phyloP scores from a whole-genome alignment of 2,329 filamentous ascomycete genomes.

The Pseudonectria buxi region DNA sequence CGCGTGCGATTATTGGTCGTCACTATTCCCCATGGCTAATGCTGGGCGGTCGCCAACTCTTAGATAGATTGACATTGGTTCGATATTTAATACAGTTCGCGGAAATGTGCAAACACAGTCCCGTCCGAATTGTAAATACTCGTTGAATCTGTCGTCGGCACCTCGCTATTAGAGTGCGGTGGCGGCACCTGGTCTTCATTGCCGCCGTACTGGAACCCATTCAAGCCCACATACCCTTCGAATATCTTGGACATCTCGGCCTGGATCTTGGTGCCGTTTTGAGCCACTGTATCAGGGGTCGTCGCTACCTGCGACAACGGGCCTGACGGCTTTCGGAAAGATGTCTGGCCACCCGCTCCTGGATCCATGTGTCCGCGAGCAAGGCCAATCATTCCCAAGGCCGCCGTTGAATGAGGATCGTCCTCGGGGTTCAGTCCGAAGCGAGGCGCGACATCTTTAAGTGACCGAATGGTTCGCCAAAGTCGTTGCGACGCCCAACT shows the following conservation, averaged over 20 bases:
- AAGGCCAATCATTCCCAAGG: slow-evolving; percentile 49
- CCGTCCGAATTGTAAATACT: slow-evolving; percentile 21
- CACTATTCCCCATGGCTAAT: too few species aligned
- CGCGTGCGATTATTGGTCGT: too few species aligned
- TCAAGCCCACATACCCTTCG: slow-evolving; percentile 32
- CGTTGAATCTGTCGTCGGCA: slow-evolving; percentile 16
- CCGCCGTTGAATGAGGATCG: slow-evolving; percentile 45
- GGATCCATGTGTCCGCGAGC: slow-evolving; percentile 34
- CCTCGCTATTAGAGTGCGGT: slow-evolving; percentile 15
- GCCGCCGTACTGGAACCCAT: slow-evolving; percentile 26
- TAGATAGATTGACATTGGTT: too few species aligned
- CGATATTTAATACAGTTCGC: slow-evolving; percentile 29
- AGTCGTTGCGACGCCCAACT: slow-evolving; percentile 66
- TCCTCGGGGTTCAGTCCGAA: slow-evolving; percentile 50
- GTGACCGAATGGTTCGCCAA: slow-evolving; percentile 64
- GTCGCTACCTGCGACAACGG: slow-evolving; percentile 15
- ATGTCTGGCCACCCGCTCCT: slow-evolving; percentile 10
- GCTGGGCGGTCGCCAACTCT: too few species aligned
- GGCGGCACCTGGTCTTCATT: slow-evolving; percentile 20
- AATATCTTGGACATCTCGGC: slow-evolving; percentile 46
- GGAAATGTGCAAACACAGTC: slow-evolving; percentile 31
- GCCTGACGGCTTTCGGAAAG: slow-evolving; percentile 24
- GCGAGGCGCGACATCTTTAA: slow-evolving; percentile 65
- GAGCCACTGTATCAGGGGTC: slow-evolving; percentile 18
- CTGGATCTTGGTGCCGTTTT: slow-evolving; percentile 45